Percentiles rank a stretch among this genome's conserved stretches.
Conservation (phyloP, 1,284 basidiomycete genomes). For the Apiotrichum sp. region DNA sequence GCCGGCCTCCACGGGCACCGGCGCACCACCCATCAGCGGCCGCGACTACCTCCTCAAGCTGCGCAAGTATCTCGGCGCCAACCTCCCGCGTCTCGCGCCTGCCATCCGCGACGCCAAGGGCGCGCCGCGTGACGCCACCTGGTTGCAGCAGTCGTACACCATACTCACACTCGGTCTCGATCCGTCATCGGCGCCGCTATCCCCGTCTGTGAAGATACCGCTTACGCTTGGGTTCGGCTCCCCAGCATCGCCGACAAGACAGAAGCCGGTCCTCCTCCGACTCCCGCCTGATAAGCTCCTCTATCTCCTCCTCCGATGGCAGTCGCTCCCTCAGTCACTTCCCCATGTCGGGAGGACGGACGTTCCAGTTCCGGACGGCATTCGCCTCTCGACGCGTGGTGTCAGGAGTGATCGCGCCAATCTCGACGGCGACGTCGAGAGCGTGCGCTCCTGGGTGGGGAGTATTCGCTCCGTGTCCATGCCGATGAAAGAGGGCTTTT, state of each 20-base stretch:
- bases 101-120: background rate
- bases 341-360: constrained; percentile 43
- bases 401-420: constrained; percentile 11
- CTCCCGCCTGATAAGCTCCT: constrained; percentile 44
- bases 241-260: constrained; percentile 11
- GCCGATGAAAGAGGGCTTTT: constrained; percentile 17
- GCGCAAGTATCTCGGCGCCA: constrained; percentile 40
- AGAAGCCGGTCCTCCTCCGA: constrained; percentile 36
- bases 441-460: constrained; percentile 45
- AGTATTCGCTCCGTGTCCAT: constrained; percentile 39
- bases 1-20: constrained; percentile 1
- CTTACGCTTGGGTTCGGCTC: constrained; percentile 41
- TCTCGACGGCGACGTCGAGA: constrained; percentile 41
- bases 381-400: constrained; percentile 31
- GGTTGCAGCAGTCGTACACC: constrained; percentile 42
- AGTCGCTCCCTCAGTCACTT: constrained; percentile 31
- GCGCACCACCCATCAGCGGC: constrained; percentile 30
- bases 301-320: constrained; percentile 44
- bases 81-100: constrained; percentile 36
- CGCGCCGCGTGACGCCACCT: constrained; percentile 10
- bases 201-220: constrained; percentile 34
- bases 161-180: constrained; percentile 45
- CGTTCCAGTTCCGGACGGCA: constrained; percentile 36
- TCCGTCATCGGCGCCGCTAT: constrained; percentile 38
- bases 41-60: constrained; percentile 38